Evolutionary conservation across 371 early-diverging fungal genomes (phyloP), one percentile per base, ranked within the genome.

Genomic region (Apophysomyces sp.): DNA sequence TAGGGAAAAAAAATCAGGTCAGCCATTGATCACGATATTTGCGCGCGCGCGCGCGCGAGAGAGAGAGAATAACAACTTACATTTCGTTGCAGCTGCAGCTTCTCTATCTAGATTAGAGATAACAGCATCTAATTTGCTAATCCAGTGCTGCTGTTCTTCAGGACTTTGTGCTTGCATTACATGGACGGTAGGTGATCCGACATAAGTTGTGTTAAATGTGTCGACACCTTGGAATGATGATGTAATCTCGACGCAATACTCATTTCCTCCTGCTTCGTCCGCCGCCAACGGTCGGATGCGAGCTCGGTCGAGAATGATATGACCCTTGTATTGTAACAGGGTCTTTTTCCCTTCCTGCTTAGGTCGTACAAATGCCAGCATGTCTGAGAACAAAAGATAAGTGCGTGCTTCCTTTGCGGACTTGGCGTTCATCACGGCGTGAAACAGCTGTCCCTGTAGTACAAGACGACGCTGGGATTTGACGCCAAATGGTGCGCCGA

Each of bases 401-500:
- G 58, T 60, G 8, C 68, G 63, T 15, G 65, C 69, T 29, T 68
- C 66, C 8, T 44, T 55, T 16, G 53, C 40, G n/a, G 54, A 18
- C 27, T 31, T 27, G 49, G 49, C 49, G 21, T 44, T 44, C 49
- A 44, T 3, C 9, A 21, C 49, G 49, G 49, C 24, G 49, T 44
- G 49, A 44, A 44, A 44, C 49, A 72, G 60, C 18, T 62, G 49
- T 15, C 63, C 69, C 40, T 66, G 67, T 56, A 69, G 44, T 18
- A 73, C 62, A 16, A 76, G 55, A 1, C 79, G 65, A n/a, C 79
- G 67, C 16, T 73, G 62, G 18, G 72, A 68, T 27, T 69, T 71
- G 12, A 74, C 63, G 39, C 70, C 58, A 49, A 72, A 76, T 8
- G 76, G 76, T 21, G 73, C 75, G 16, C 69, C 76, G 16, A 68